phyloP scores from a whole-genome alignment of 495 filamentous ascomycete species.

The Geoglossum glabrum region DNA sequence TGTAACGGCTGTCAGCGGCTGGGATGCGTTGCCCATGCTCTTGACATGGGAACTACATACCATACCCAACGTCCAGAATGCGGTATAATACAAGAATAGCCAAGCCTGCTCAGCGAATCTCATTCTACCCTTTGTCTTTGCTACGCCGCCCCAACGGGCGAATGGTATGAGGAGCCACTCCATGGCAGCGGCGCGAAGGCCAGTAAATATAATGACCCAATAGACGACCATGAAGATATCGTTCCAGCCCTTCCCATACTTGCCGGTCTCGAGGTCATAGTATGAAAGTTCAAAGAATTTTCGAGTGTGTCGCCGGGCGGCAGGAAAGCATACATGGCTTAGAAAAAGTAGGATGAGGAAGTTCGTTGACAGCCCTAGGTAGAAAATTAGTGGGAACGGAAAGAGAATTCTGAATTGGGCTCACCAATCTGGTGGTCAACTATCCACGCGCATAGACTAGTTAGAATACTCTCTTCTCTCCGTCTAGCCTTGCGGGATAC shows the following conservation, averaged over 20 bases:
- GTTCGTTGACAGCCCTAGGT: constrained; percentile 52
- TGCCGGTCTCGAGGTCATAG: constrained; percentile 40
- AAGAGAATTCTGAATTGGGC: constrained; percentile 7
- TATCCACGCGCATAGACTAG: constrained; percentile 18
- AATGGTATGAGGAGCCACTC: constrained; percentile 69
- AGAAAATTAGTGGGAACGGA: constrained; percentile 6
- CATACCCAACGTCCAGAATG: constrained; percentile 69
- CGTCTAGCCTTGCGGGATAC: constrained; percentile 1
- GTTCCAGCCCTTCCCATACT: constrained; percentile 56
- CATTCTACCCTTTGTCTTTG: constrained; percentile 47
- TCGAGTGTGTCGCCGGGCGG: constrained; percentile 50
- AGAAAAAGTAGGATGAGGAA: constrained; percentile 58
- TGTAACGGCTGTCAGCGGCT: constrained; percentile 20
- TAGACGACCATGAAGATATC: constrained; percentile 63
- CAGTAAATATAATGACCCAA: constrained; percentile 70
- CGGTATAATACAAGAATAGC: constrained; percentile 57
- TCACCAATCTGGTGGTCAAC: constrained; percentile 33
- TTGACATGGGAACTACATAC: constrained; percentile 30
- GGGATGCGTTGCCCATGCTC: neutral
- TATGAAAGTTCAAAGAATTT: constrained; percentile 81
- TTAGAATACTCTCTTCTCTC: neutral
- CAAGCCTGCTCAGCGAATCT: constrained; percentile 89
- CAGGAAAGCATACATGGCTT: constrained; percentile 60
- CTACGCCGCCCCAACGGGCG: constrained; percentile 45
- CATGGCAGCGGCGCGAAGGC: constrained; percentile 63